These are phyloP conservation scores for Rosellinia necatrix DNA, from an alignment of 2,329 filamentous ascomycete genomes.

Conservation along the genomic window DNA sequence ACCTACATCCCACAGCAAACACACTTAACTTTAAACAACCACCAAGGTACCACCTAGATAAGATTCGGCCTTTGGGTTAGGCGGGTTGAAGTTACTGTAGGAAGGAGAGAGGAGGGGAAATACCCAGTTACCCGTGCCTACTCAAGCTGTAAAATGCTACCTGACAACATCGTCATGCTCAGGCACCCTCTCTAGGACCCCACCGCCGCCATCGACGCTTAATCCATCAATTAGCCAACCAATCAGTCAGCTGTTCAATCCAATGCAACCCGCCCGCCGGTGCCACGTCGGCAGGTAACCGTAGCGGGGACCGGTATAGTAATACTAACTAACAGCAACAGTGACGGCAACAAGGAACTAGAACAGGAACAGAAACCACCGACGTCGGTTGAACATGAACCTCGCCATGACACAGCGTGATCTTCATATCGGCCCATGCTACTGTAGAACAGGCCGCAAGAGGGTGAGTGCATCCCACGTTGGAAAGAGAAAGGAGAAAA, in stretches of 20 bases:
- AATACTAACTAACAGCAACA: background rate
- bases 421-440: constrained; percentile 30
- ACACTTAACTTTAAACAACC: no score
- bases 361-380: background rate
- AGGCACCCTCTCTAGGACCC: no score
- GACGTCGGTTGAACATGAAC: background rate
- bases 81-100: no score
- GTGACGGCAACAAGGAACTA: background rate
- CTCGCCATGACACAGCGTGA: constrained; percentile 25
- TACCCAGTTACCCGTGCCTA: no score
- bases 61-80: no score
- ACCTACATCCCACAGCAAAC: no score
- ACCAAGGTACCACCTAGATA: no score
- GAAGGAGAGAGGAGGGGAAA: no score
- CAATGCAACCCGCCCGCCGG: background rate
- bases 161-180: no score
- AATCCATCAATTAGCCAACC: background rate
- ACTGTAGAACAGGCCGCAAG: constrained; percentile 32
- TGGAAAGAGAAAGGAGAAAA: no score
- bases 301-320: background rate
- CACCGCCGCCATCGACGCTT: background rate
- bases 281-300: background rate
- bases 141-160: no score
- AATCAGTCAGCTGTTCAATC: background rate
- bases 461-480: constrained; percentile 29